Percentiles rank a stretch among this genome's conserved stretches.
Evolutionary conservation across 179 eudicot genomes (phyloP).

Genomic region (Beta macrorhiza): DNA sequence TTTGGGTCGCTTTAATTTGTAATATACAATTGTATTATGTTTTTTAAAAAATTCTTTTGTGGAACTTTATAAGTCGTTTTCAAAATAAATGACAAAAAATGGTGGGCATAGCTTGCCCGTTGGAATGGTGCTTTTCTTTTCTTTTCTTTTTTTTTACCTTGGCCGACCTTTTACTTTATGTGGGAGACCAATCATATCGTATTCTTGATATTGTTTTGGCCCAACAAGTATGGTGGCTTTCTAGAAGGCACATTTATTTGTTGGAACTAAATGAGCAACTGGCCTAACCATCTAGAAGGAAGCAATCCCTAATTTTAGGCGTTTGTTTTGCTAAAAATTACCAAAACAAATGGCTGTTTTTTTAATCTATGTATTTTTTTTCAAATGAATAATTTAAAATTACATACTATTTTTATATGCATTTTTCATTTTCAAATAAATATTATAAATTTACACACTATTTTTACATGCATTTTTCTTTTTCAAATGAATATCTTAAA

Average conservation of each 20-base stretch:
- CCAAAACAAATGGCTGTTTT: no score
- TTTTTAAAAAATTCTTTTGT: no score
- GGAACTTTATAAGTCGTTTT: conserved; percentile 7
- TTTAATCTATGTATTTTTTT: no score
- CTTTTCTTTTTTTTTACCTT: no score
- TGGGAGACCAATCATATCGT: conserved; percentile 25
- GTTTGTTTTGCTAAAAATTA: neutral
- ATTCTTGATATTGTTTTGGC: conserved; percentile 12
- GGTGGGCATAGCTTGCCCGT: neutral
- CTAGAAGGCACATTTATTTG: conserved; percentile 27
- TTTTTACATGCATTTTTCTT: no score
- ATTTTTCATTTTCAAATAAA: no score
- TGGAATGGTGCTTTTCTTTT: no score
- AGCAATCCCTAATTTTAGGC: conserved; percentile 16
- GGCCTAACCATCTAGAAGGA: conserved; percentile 30
- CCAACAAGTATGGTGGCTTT: conserved; percentile 28
- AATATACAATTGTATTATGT: neutral
- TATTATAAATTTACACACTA: no score
- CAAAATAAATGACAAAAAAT: neutral
- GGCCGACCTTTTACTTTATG: conserved; percentile 5
- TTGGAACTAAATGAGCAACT: neutral
- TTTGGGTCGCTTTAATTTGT: neutral
- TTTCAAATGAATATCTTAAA: no score
- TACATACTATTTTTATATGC: no score
- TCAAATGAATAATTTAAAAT: no score